Evolutionary conservation across 257 asterid species (phyloP), one percentile per base, ranked within the genome.

Genomic region (Ajuga chamaepitys): DNA sequence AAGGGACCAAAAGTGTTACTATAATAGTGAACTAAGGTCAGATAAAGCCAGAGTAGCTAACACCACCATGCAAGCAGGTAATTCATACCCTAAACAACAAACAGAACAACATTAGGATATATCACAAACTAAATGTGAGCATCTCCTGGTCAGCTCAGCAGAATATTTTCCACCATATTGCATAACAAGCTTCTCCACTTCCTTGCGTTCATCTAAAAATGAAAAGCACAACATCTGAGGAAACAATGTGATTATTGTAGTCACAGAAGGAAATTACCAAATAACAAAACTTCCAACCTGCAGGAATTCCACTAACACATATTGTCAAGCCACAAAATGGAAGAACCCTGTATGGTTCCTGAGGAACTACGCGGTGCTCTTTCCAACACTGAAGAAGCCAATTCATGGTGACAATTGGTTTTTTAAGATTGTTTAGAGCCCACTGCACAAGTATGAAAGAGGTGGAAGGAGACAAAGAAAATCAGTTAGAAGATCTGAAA

Each of bases 361-460:
- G 96, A 65, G 99, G 92, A 73, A 90, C 97, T 67, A 88, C 84
- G 58, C 97, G 91, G 75, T 94, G 99, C 80, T 94, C 99, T 80
- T 86, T 88, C 99, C 99, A 94, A 73, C 99, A 94, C 35, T 90
- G 99, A 44, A 72, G 85, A 58, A 94, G 88, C 99, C 99, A 94
- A 67, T 70, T 79, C 20, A 66, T 75, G 64, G 86, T 85, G 80
- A 90, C 95, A 67, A 85, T 81, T 46, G 99, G 95, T 78, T 85
- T 94, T 83, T 83, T 94, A 25, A 81, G 78, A 68, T 62, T 74
- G 77, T 82, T 82, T 60, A 85, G 47, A 71, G 99, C 97, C 99
- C 95, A 90, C 97, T 90, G 80, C 74, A 77, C 70, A 60, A 46
- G 61, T 13, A 28, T 58, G 64, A 52, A 64, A 38, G 18, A 61